Evolutionary conservation across 495 filamentous ascomycete genomes (phyloP).

Genomic region (Xylaria intraflava): DNA sequence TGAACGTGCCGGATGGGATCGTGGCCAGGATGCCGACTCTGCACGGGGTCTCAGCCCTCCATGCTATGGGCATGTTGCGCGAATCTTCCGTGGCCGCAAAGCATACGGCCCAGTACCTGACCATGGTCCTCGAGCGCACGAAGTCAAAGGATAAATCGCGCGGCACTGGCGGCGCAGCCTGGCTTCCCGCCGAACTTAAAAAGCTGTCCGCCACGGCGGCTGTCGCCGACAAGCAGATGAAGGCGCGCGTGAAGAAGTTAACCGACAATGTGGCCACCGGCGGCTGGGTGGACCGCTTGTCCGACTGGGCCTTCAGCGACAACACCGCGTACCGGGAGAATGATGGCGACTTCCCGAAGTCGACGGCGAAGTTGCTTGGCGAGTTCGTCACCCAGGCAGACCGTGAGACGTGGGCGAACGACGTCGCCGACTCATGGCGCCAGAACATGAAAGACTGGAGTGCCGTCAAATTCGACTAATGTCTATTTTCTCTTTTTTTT

Average conservation of each 20-base stretch:
- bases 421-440: constrained; percentile 18
- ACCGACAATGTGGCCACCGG: constrained; percentile 27
- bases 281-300: constrained; percentile 35
- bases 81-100: constrained; percentile 33
- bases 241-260: constrained; percentile 25
- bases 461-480: constrained; percentile 18
- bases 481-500: too few species aligned
- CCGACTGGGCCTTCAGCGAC: constrained; percentile 16
- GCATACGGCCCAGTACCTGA: constrained; percentile 28
- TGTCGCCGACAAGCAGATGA: constrained; percentile 26
- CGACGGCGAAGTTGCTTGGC: neutral
- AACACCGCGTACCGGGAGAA: neutral
- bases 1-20: constrained; percentile 10
- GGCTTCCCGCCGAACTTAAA: constrained; percentile 31
- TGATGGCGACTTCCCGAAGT: constrained; percentile 12
- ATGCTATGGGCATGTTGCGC: constrained; percentile 32
- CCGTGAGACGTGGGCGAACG: constrained; percentile 16
- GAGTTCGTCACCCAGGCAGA: constrained; percentile 4
- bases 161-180: constrained; percentile 27
- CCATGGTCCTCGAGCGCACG: constrained; percentile 29
- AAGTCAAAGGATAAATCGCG: constrained; percentile 34
- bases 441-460: constrained; percentile 20
- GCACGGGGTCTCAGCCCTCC: constrained; percentile 18
- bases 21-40: constrained; percentile 17
- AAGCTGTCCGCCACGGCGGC: constrained; percentile 25